Base-by-base conservation (phyloP, 176 grass and related monocot genomes). In the Juncus inflexus region DNA sequence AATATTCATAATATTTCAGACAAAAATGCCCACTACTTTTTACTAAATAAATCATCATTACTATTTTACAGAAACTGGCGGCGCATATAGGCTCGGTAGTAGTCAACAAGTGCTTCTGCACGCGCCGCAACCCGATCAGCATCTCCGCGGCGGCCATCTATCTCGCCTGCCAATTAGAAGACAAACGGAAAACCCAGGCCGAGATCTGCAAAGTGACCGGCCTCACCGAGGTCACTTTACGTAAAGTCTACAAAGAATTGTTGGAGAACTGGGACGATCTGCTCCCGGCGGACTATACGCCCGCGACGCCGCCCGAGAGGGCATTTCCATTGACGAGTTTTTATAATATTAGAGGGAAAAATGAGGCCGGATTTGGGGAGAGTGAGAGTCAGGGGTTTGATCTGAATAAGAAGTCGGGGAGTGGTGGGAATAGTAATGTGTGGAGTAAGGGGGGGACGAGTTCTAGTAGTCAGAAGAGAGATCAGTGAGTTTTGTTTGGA, bases 131-230 rank as follows among this genome's bases (percentile, higher is more conserved):
- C 68, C 94, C 94, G 45, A 97, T 97, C 66, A 97, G 94, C 70
- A 97, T 97, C 81, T 97, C 94, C 53, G 94, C 94, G 67, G 94
- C 94, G 58, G 94, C 94, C 56, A 97, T 97, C 59, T 91, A 97
- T 55, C 80, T 97, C 38, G 94, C 94, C 62, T 97, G 94, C 53
- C 94, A 97, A 67, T 85, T 97, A 0, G 94, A 97, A 67, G 94
- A 97, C 75, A 91, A 97, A 19, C 87, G 94, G 2, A 97, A 97
- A 77, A 97, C 94, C 47, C 94, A 97, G 66, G 94, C 88, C 8
- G 94, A 97, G 72, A 97, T 97, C 14, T 97, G 88, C 64, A 97
- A 97, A 69, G 94, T 97, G 35, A 99, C 94, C 0, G 88, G 94
- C 12, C 89, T 99, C 56, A 92, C 94, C 49, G 94, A 99, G 77